Evolutionary conservation across 2,329 filamentous ascomycete species (phyloP).

Genomic region (Blastomyces emzantsi): DNA sequence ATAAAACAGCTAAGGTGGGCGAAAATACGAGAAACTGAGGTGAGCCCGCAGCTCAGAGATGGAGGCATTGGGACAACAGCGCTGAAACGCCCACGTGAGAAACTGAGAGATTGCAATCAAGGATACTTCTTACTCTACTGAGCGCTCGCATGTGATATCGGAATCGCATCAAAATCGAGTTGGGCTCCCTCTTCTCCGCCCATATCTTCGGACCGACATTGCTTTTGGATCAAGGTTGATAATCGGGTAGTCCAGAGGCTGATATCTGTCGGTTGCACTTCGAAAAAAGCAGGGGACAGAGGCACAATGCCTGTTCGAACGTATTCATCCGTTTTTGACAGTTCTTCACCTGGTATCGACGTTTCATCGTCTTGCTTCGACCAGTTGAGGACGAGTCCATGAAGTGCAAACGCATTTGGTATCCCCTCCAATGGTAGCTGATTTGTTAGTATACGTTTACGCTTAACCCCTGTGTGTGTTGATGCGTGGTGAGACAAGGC

Average conservation of each 20-base stretch:
- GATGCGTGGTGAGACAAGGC: background rate
- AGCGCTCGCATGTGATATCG: background rate
- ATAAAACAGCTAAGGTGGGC: background rate
- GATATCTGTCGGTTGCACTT: conserved; percentile 10
- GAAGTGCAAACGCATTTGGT: conserved; percentile 20
- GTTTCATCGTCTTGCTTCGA: conserved; percentile 10
- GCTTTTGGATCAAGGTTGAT: conserved; percentile 14
- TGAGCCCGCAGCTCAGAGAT: background rate
- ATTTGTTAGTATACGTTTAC: conserved; percentile 17
- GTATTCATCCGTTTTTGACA: conserved; percentile 21
- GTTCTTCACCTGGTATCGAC: conserved; percentile 4
- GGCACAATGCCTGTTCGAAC: conserved; percentile 11
- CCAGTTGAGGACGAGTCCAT: conserved; percentile 18
- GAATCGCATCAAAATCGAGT: conserved; percentile 5
- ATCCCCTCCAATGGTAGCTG: conserved; percentile 27
- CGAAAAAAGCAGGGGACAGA: conserved; percentile 12
- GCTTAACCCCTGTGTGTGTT: conserved; percentile 6
- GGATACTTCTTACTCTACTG: background rate
- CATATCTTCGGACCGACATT: conserved; percentile 16
- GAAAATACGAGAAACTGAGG: background rate
- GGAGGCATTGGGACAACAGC: background rate
- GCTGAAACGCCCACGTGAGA: background rate
- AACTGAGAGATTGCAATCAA: background rate
- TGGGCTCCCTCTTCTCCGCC: background rate
- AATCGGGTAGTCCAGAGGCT: conserved; percentile 18